phyloP scores from a whole-genome alignment of 768 basidiomycete species.

The Calocera cornea region DNA sequence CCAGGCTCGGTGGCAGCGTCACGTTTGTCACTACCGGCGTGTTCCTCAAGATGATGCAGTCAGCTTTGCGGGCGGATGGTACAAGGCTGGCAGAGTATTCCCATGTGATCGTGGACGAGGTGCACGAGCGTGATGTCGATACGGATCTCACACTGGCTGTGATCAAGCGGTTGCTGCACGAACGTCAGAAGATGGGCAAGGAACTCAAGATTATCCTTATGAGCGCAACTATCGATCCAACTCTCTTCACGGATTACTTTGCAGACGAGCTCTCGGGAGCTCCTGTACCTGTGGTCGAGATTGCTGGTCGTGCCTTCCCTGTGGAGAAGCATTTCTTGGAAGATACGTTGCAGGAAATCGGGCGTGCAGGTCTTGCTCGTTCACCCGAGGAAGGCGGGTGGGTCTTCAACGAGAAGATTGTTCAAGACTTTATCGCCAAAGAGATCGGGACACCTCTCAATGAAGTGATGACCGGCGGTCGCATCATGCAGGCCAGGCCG shows the following conservation, averaged over 20 bases:
- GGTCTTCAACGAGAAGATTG: conserved; percentile 58
- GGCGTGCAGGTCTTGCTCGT: conserved; percentile 15
- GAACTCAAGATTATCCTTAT: conserved; percentile 81
- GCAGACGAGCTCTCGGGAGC: conserved; percentile 37
- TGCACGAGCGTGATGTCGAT: conserved; percentile 89
- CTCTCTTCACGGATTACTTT: conserved; percentile 83
- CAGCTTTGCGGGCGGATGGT: conserved; percentile 32
- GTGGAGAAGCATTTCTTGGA: conserved; percentile 73
- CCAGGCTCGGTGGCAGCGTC: conserved; percentile 68
- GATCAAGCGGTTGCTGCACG: conserved; percentile 65
- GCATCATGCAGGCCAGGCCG: not conserved
- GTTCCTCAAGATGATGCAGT: conserved; percentile 75
- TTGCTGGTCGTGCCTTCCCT: conserved; percentile 87
- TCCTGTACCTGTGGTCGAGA: conserved; percentile 56
- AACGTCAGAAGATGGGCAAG: conserved; percentile 53
- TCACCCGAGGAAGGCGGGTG: conserved; percentile 25
- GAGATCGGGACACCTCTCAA: conserved; percentile 44
- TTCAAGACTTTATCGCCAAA: conserved; percentile 54
- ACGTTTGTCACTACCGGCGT: conserved; percentile 90
- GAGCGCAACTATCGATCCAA: conserved; percentile 91
- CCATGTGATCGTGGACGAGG: conserved; percentile 89
- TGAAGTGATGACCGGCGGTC: conserved; percentile 13
- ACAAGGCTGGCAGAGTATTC: conserved; percentile 56
- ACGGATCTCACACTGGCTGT: conserved; percentile 83
- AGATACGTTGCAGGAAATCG: conserved; percentile 42